phyloP scores from a whole-genome alignment of 2,329 filamentous ascomycete species.

The Venturia aucupariae region DNA sequence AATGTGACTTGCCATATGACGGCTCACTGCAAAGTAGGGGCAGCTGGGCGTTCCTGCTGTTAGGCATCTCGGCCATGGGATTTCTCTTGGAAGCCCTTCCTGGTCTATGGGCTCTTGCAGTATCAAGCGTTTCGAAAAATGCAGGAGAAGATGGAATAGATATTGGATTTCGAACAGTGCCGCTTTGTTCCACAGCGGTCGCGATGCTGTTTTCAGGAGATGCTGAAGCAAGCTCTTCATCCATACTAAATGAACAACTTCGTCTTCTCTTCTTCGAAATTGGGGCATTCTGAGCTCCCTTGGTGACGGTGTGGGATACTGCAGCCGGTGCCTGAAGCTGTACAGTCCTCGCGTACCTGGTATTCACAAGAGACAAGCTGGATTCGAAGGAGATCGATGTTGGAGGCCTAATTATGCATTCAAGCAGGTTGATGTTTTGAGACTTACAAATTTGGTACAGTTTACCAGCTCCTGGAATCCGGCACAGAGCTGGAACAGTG shows the following conservation, averaged over 20 bases:
- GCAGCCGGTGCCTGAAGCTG: neutral
- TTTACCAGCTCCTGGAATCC: constrained; percentile 1
- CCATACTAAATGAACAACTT: neutral
- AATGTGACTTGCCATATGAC: neutral
- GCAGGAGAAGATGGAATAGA: neutral
- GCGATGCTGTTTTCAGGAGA: neutral
- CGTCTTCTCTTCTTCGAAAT: neutral
- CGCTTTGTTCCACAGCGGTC: neutral
- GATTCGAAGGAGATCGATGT: neutral
- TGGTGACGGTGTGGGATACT: neutral
- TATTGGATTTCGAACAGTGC: neutral
- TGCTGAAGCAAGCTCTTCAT: neutral
- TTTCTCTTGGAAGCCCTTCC: neutral
- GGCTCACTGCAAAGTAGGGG: neutral
- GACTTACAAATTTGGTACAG: neutral
- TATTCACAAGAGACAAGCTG: neutral
- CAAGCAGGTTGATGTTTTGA: neutral
- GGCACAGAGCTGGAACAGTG: neutral
- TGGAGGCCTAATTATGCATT: neutral
- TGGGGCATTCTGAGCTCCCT: neutral
- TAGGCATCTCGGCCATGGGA: neutral
- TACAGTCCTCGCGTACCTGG: too few species aligned
- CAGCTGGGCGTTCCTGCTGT: neutral
- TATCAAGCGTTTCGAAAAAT: neutral
- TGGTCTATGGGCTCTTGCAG: neutral